Percentiles rank a stretch among this genome's conserved stretches.
These are phyloP conservation scores for Dendrobium catenatum DNA, from an alignment of 106 monocot species.

Conservation along the genomic window DNA sequence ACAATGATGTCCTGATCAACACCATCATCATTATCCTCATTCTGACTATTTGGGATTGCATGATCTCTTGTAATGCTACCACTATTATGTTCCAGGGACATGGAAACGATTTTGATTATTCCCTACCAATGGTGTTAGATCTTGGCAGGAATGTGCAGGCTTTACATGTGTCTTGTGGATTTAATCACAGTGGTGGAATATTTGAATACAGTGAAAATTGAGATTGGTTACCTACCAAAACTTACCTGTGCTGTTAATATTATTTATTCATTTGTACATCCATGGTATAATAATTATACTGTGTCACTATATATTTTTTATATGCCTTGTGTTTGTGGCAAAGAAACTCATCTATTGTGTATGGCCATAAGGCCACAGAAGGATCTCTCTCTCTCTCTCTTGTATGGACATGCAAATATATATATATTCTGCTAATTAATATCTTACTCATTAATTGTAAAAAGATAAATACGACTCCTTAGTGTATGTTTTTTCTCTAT, in stretches of 20 bases:
- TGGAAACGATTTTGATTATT: constrained; percentile 73
- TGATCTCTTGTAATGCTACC: too few species aligned
- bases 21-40: too few species aligned
- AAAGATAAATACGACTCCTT: too few species aligned
- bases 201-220: constrained; percentile 45
- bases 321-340: not conserved
- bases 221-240: not conserved
- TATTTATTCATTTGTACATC: too few species aligned
- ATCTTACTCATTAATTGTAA: too few species aligned
- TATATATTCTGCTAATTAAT: too few species aligned
- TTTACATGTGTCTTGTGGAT: constrained; percentile 80
- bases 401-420: too few species aligned
- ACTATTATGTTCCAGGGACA: constrained; percentile 56
- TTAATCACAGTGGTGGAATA: constrained; percentile 89
- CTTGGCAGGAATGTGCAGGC: constrained; percentile 40
- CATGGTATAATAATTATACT: not conserved
- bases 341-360: not conserved
- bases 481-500: too few species aligned
- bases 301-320: not conserved
- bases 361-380: not conserved
- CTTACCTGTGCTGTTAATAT: not conserved
- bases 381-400: not conserved
- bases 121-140: constrained; percentile 47
- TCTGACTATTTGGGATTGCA: too few species aligned
- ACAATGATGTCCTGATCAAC: too few species aligned